These are phyloP conservation scores for Eucalyptus tenuipes DNA, from an alignment of 345 rosid species.

Conservation along the genomic window DNA sequence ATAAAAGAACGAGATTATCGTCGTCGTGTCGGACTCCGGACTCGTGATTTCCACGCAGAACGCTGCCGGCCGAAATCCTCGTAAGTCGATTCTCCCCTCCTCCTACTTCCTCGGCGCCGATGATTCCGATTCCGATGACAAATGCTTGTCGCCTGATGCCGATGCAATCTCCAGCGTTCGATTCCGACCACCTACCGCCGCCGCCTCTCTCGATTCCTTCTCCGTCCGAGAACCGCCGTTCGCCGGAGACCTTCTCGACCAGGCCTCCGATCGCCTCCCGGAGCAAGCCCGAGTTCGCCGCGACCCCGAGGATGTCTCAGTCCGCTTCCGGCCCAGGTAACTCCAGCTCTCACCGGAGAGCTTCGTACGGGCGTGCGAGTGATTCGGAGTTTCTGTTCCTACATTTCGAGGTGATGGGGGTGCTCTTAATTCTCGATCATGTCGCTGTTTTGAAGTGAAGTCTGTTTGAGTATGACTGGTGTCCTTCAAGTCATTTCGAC, in stretches of 20 bases:
- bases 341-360: neutral
- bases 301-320: conserved; percentile 24
- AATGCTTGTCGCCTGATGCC: neutral
- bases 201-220: neutral
- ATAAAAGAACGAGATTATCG: conserved; percentile 19
- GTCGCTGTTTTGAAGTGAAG: neutral
- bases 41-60: neutral
- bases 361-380: neutral
- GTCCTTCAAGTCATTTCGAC: neutral
- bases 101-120: neutral
- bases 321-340: conserved; percentile 10
- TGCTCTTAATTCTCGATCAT: neutral
- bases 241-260: neutral
- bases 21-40: conserved; percentile 20
- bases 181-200: neutral
- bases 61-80: neutral
- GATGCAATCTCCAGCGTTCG: neutral
- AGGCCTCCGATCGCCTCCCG: neutral
- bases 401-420: neutral
- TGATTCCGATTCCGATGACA: neutral
- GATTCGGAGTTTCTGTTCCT: too few relatives aligned
- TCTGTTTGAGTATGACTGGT: neutral
- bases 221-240: neutral
- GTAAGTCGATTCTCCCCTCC: neutral
- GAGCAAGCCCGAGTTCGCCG: neutral